phyloP scores from a whole-genome alignment of 805 yeast genomes.

The Wickerhamiella lipophila region DNA sequence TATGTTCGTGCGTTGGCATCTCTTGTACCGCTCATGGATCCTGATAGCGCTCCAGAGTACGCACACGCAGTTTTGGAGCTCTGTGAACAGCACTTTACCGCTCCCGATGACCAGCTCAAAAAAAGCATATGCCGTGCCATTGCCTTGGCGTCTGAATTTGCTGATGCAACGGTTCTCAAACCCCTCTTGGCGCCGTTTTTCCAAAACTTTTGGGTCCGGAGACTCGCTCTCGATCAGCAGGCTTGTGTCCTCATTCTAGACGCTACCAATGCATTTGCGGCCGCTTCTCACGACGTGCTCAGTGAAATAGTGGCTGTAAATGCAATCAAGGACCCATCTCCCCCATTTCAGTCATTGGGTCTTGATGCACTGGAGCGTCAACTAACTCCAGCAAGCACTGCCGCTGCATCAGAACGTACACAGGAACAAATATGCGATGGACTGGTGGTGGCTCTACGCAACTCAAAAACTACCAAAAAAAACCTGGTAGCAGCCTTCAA shows the following conservation, averaged over 20 bases:
- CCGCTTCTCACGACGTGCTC: slow-evolving; percentile 42
- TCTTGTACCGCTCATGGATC: slow-evolving; percentile 74
- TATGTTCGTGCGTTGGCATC: slow-evolving; percentile 67
- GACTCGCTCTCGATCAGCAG: slow-evolving; percentile 47
- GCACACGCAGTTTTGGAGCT: slow-evolving; percentile 60
- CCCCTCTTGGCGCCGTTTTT: slow-evolving; percentile 51
- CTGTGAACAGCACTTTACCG: slow-evolving; percentile 54
- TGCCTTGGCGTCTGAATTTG: slow-evolving; percentile 41
- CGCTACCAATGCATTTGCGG: slow-evolving; percentile 56
- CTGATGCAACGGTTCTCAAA: slow-evolving; percentile 37
- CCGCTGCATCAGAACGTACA: slow-evolving; percentile 36
- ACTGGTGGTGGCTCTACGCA: slow-evolving; percentile 63
- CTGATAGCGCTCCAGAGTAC: slow-evolving; percentile 66
- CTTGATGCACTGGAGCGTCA: slow-evolving; percentile 41
- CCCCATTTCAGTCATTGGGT: slow-evolving; percentile 65
- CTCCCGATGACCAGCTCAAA: slow-evolving; percentile 84
- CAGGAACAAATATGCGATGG: slow-evolving; percentile 62
- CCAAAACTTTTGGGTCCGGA: slow-evolving; percentile 65
- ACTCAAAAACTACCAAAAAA: slow-evolving; percentile 48
- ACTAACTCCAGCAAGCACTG: neutral
- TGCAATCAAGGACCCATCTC: slow-evolving; percentile 69
- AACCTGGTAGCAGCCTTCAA: slow-evolving; percentile 53
- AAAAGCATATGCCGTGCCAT: slow-evolving; percentile 57
- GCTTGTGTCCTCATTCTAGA: slow-evolving; percentile 50
- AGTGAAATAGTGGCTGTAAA: slow-evolving; percentile 37